Evolutionary conservation across 257 asterid genomes (phyloP).

Genomic region (Capsicum rhomboideum): DNA sequence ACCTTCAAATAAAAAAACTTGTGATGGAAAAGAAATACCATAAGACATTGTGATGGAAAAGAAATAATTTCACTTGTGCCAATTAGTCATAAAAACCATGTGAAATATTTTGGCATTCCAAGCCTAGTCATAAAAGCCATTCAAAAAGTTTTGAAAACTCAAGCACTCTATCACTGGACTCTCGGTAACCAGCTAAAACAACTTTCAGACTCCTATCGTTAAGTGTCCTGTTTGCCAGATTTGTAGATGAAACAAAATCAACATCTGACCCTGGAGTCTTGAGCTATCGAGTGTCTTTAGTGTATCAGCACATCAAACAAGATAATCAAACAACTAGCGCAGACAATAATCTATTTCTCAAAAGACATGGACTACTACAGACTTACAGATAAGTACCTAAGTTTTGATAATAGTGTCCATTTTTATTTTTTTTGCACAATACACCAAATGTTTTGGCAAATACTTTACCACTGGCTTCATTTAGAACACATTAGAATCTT

Average conservation of each 20-base stretch:
- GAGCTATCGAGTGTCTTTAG: constrained; percentile 45
- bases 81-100: not conserved
- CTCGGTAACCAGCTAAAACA: constrained; percentile 54
- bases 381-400: too few relatives aligned
- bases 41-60: too few relatives aligned
- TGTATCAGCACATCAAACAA: constrained; percentile 23
- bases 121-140: not conserved
- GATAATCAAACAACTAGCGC: not conserved
- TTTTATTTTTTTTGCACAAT: too few relatives aligned
- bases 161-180: constrained; percentile 56
- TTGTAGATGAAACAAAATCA: constrained; percentile 46
- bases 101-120: not conserved
- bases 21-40: not conserved
- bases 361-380: too few relatives aligned
- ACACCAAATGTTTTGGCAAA: not conserved
- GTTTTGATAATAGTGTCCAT: not conserved
- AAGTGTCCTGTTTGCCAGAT: constrained; percentile 36
- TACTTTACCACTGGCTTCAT: not conserved
- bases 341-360: not conserved
- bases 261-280: constrained; percentile 32
- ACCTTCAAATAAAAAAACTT: too few relatives aligned
- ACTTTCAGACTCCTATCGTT: constrained; percentile 62
- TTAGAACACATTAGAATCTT: not conserved
- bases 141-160: not conserved
- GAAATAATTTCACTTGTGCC: not conserved